These are phyloP conservation scores for Scalesia atractyloides DNA, from an alignment of 129 eudicot species.

Conservation along the genomic window DNA sequence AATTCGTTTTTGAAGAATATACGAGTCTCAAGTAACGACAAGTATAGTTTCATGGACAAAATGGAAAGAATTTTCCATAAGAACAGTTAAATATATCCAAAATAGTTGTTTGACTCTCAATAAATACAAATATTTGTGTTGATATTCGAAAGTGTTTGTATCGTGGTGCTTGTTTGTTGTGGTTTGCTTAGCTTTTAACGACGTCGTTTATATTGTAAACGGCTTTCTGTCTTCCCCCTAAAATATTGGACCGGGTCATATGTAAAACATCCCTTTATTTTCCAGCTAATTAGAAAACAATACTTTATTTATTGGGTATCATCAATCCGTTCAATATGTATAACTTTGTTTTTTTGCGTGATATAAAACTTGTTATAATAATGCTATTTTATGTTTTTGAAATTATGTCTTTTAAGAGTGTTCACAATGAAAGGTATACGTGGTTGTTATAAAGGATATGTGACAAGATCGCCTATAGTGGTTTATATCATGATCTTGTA, in stretches of 20 bases:
- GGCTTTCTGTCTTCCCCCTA: conserved; percentile 22
- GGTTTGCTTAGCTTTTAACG: conserved; percentile 32
- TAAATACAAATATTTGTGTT: neutral
- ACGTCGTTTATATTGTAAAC: conserved; percentile 31
- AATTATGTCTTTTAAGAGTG: too few species aligned
- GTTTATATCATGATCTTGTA: too few species aligned
- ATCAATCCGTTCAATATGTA: neutral
- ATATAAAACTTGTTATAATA: neutral
- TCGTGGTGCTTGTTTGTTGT: conserved; percentile 31
- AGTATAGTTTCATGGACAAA: conserved; percentile 3
- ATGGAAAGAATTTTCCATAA: conserved; percentile 11
- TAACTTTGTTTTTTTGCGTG: neutral
- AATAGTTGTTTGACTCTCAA: neutral
- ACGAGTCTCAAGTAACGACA: neutral
- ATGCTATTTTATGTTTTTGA: too few species aligned
- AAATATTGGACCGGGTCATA: conserved; percentile 16
- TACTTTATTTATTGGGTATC: neutral
- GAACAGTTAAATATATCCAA: conserved; percentile 4
- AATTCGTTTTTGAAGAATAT: neutral
- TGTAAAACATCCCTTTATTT: conserved; percentile 7
- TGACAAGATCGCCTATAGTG: too few species aligned
- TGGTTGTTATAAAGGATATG: too few species aligned
- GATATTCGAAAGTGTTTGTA: neutral
- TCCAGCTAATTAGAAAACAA: neutral
- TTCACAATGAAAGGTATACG: too few species aligned